Percentiles rank a stretch among this genome's conserved stretches.
Evolutionary conservation across 208 protist species (phyloP).

Genomic region (Acanthamoeba triangularis): DNA sequence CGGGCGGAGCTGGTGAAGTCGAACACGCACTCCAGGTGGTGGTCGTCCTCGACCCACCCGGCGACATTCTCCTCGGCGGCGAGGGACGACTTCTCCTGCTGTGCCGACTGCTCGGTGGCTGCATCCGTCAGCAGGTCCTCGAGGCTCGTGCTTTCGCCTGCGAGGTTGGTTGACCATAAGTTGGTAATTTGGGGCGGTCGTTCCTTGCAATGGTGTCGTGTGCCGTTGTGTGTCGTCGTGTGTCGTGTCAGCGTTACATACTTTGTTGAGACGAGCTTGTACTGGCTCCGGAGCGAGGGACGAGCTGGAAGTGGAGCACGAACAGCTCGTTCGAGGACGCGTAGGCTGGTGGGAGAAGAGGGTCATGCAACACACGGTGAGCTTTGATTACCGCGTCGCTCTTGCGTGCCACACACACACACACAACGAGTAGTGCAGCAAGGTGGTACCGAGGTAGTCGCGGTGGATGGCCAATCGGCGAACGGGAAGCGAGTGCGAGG

Average conservation of each 20-base stretch:
- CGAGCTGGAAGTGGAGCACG: slow-evolving; percentile 41
- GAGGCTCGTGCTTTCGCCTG: background rate
- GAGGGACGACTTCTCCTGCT: no score
- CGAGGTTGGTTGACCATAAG: background rate
- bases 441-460: slow-evolving; percentile 60
- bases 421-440: background rate
- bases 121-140: slow-evolving; percentile 1
- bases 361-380: background rate
- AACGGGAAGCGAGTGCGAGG: slow-evolving; percentile 37
- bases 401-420: no score
- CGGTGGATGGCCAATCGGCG: slow-evolving; percentile 27
- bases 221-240: no score
- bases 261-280: background rate
- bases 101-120: background rate
- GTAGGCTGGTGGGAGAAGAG: background rate
- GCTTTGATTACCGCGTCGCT: background rate
- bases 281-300: background rate
- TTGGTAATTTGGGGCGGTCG: background rate
- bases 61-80: background rate
- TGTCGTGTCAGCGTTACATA: background rate
- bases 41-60: slow-evolving; percentile 30
- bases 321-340: slow-evolving; percentile 48
- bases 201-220: background rate
- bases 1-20: background rate
- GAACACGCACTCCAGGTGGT: slow-evolving; percentile 57